A percentile compares a stretch with the other conserved stretches of the same genome.
Conservation (phyloP, 305 asterid species). For the Solanum hybrid region DNA sequence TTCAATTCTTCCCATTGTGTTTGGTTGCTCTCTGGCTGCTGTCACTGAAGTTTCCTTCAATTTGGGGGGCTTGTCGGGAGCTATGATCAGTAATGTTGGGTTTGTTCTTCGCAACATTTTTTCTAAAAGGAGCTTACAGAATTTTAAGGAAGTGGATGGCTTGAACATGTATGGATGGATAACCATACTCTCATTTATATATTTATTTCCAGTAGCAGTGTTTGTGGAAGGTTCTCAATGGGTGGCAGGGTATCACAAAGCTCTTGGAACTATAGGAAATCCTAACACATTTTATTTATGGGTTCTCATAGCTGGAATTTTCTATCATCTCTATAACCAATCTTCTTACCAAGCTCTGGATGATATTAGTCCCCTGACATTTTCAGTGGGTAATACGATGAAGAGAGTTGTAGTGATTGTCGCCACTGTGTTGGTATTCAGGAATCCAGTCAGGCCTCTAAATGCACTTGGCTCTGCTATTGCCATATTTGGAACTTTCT, state of each 20-base stretch:
- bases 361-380: slow-evolving; percentile 70
- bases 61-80: slow-evolving; percentile 53
- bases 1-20: slow-evolving; percentile 62
- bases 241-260: slow-evolving; percentile 62
- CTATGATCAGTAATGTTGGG: slow-evolving; percentile 74
- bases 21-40: slow-evolving; percentile 84
- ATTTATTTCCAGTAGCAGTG: slow-evolving; percentile 64
- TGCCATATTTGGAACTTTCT: slow-evolving; percentile 64
- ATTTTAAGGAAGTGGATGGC: slow-evolving; percentile 66
- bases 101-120: slow-evolving; percentile 66
- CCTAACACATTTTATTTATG: slow-evolving; percentile 55
- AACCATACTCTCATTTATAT: slow-evolving; percentile 44
- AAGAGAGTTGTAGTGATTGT: slow-evolving; percentile 78
- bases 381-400: slow-evolving; percentile 78
- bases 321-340: slow-evolving; percentile 68
- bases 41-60: slow-evolving; percentile 73
- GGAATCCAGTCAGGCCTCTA: slow-evolving; percentile 72
- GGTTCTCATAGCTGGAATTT: slow-evolving; percentile 66
- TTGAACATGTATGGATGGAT: slow-evolving; percentile 68
- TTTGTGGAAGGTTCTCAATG: slow-evolving; percentile 79
- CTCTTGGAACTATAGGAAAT: slow-evolving; percentile 40
- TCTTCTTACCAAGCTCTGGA: slow-evolving; percentile 80
- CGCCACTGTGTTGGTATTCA: slow-evolving; percentile 61
- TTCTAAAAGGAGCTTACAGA: slow-evolving; percentile 70
- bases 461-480: slow-evolving; percentile 79